Percentiles rank a stretch among this genome's conserved stretches.
Conservation (phyloP, 176 grass and related monocot species). For the Triticum dicoccoides region DNA sequence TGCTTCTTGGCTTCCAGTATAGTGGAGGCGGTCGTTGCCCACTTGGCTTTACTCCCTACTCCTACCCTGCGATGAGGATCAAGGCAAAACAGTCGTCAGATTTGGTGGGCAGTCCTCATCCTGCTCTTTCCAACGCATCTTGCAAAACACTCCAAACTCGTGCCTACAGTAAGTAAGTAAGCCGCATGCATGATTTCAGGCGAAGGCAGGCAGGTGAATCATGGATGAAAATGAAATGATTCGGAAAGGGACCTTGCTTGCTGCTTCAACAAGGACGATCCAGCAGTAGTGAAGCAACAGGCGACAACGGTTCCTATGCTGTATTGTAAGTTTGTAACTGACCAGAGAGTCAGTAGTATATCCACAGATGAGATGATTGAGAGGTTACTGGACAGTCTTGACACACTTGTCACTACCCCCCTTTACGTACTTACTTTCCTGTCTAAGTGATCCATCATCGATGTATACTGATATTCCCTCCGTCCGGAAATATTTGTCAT, state of each 20-base stretch:
- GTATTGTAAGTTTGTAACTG: background rate
- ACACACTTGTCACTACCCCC: background rate
- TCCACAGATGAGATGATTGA: constrained; percentile 6
- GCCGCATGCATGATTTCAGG: background rate
- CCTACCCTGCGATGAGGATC: background rate
- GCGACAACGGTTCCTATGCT: background rate
- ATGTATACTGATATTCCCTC: background rate
- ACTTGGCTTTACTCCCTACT: constrained; percentile 32
- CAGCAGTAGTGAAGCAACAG: constrained; percentile 1
- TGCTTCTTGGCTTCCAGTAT: background rate
- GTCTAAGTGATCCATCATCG: background rate
- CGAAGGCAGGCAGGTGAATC: background rate
- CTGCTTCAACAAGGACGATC: background rate
- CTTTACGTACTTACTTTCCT: background rate
- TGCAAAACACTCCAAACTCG: constrained; percentile 25
- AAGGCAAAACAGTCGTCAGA: background rate
- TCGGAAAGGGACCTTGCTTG: background rate
- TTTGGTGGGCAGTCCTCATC: constrained; percentile 48
- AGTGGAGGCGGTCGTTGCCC: constrained; percentile 39
- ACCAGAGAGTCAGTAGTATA: too few relatives aligned
- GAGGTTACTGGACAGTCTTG: background rate
- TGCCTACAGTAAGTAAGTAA: background rate
- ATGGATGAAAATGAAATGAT: background rate
- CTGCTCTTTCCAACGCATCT: constrained; percentile 32
- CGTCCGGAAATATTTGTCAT: too few relatives aligned